phyloP scores from a whole-genome alignment of 208 protist species.

The Leishmania martiniquensis region DNA sequence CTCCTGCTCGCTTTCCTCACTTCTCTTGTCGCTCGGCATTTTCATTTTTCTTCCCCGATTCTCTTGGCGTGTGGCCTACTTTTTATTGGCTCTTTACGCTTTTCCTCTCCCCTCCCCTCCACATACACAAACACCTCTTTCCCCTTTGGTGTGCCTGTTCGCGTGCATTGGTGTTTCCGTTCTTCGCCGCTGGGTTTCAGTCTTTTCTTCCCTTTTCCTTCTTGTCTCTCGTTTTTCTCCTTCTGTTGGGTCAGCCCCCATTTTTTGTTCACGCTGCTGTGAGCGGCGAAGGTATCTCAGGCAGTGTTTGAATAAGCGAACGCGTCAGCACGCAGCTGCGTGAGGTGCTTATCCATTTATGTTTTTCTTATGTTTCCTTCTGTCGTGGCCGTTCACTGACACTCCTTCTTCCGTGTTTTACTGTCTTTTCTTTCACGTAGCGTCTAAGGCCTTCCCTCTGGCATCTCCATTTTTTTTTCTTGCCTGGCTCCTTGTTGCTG shows the following conservation, averaged over 20 bases:
- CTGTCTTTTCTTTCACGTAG: neutral
- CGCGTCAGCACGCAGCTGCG: neutral
- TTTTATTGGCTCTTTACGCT: neutral
- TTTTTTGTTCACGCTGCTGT: neutral
- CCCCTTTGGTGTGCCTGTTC: neutral
- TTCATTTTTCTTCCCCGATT: neutral
- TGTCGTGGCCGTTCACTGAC: neutral
- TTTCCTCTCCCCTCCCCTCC: neutral
- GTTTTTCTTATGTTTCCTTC: neutral
- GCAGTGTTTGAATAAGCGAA: neutral
- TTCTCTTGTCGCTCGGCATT: neutral
- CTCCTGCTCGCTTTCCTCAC: neutral
- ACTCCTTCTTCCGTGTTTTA: slow-evolving; percentile 2
- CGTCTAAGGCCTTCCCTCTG: neutral
- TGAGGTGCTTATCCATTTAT: neutral
- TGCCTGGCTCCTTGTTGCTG: slow-evolving; percentile 6
- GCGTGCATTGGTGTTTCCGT: neutral
- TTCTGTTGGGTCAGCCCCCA: neutral
- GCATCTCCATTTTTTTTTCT: neutral
- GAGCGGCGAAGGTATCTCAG: neutral
- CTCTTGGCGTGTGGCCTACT: neutral
- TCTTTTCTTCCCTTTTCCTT: neutral
- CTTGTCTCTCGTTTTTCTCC: neutral
- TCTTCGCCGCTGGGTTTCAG: neutral
- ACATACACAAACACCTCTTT: no score